phyloP scores from a whole-genome alignment of 768 basidiomycete species.

The Tephrocybe sp. region DNA sequence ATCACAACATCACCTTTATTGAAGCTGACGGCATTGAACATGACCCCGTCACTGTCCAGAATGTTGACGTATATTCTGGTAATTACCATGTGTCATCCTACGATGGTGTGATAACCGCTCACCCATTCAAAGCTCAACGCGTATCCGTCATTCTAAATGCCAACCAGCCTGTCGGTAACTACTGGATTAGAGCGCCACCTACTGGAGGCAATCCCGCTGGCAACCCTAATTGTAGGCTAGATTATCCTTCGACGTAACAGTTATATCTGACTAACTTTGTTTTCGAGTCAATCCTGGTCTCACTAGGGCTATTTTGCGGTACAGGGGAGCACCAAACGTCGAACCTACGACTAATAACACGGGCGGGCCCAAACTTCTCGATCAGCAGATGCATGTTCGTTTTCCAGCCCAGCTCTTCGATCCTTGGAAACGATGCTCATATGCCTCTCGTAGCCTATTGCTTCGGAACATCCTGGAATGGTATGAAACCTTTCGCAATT shows the following conservation, averaged over 20 bases:
- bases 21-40: slow-evolving; percentile 41
- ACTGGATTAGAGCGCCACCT: slow-evolving; percentile 37
- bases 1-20: slow-evolving; percentile 35
- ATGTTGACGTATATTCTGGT: slow-evolving; percentile 41
- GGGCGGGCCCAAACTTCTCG: slow-evolving; percentile 17
- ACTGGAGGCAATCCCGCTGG: slow-evolving; percentile 19
- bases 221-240: slow-evolving; percentile 21
- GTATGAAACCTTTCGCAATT: background rate
- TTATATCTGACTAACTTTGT: background rate
- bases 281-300: slow-evolving; percentile 20
- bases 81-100: slow-evolving; percentile 6
- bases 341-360: slow-evolving; percentile 25
- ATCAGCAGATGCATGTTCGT: slow-evolving; percentile 24
- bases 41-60: slow-evolving; percentile 37
- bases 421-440: background rate
- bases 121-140: slow-evolving; percentile 28
- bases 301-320: slow-evolving; percentile 32
- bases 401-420: background rate
- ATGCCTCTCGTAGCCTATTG: slow-evolving; percentile 13
- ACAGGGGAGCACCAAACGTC: slow-evolving; percentile 24
- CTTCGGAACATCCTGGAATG: slow-evolving; percentile 15
- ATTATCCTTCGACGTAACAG: no score
- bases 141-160: slow-evolving; percentile 37
- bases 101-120: background rate
- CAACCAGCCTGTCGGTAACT: slow-evolving; percentile 41